These are phyloP conservation scores for Candida palmyrensis DNA, from an alignment of 805 yeast species.

Conservation along the genomic window DNA sequence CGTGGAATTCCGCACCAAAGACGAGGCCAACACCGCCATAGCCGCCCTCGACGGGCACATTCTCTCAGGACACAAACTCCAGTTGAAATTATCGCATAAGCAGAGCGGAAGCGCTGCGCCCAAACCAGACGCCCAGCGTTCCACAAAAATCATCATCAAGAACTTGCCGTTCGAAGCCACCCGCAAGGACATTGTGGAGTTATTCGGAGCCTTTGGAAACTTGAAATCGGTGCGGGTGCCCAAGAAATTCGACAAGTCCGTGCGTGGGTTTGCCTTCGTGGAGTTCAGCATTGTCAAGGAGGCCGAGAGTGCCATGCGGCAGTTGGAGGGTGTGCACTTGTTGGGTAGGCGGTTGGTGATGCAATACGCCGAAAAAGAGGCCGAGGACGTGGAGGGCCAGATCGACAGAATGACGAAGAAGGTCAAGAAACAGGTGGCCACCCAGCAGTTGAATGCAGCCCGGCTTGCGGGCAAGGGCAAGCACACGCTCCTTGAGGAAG, in stretches of 20 bases:
- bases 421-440: slow-evolving; percentile 76
- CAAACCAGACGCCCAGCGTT: slow-evolving; percentile 25
- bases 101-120: slow-evolving; percentile 37
- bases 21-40: slow-evolving; percentile 75
- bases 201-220: slow-evolving; percentile 93
- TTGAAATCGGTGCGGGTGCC: slow-evolving; percentile 94
- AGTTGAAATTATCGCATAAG: slow-evolving; percentile 84
- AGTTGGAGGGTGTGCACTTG: slow-evolving; percentile 92
- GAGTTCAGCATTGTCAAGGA: slow-evolving; percentile 83
- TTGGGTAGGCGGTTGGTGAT: slow-evolving; percentile 91
- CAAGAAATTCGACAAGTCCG: slow-evolving; percentile 88
- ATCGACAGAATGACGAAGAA: slow-evolving; percentile 85
- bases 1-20: slow-evolving; percentile 78
- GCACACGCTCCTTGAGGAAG: slow-evolving; percentile 58
- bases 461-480: slow-evolving; percentile 71
- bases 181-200: slow-evolving; percentile 85
- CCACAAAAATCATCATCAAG: slow-evolving; percentile 87
- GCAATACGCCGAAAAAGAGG: slow-evolving; percentile 84
- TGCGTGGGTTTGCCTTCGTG: slow-evolving; percentile 97
- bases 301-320: slow-evolving; percentile 91
- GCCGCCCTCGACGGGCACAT: slow-evolving; percentile 66
- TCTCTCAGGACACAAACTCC: slow-evolving; percentile 85
- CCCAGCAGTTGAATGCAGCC: slow-evolving; percentile 66
- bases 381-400: slow-evolving; percentile 83
- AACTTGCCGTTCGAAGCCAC: slow-evolving; percentile 96